phyloP scores from a whole-genome alignment of 495 filamentous ascomycete genomes.

The Podospora conica region DNA sequence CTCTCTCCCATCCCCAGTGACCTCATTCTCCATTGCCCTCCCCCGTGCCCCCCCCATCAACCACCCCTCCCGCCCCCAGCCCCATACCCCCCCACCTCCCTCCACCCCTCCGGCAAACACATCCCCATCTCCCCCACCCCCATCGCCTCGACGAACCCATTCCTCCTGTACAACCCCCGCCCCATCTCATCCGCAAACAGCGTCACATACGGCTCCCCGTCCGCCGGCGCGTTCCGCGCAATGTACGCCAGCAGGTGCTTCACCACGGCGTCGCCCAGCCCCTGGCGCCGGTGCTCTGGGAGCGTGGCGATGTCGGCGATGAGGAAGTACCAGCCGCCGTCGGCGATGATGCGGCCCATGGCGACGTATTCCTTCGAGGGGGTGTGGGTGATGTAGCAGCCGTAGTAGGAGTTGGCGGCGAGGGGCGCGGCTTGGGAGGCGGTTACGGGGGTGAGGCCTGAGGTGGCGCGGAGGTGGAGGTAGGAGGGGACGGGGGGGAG shows the following conservation, averaged over 20 bases:
- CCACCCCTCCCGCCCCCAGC: no score
- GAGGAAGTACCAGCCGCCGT: conserved; percentile 50
- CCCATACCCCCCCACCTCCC: background rate
- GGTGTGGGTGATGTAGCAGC: background rate
- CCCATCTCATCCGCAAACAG: conserved; percentile 44
- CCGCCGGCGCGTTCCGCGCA: conserved; percentile 32
- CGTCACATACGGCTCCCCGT: conserved; percentile 35
- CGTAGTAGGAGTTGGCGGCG: background rate
- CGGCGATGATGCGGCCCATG: conserved; percentile 49
- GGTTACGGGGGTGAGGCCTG: background rate
- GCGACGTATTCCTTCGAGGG: conserved; percentile 25
- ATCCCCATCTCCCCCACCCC: conserved; percentile 14
- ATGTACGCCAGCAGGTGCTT: conserved; percentile 38
- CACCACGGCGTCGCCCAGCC: conserved; percentile 44
- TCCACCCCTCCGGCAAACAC: background rate
- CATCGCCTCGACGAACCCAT: conserved; percentile 41
- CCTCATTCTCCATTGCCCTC: no score
- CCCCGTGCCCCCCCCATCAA: no score
- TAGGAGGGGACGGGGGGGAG: background rate
- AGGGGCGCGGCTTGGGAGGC: background rate
- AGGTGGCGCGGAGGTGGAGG: background rate
- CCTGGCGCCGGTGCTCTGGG: conserved; percentile 43
- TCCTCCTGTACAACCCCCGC: conserved; percentile 38
- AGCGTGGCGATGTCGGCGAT: conserved; percentile 49
- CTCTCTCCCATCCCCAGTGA: background rate